Evolutionary conservation across 495 filamentous ascomycete species (phyloP), one percentile per base, ranked within the genome.

Genomic region (Collariella sp.): DNA sequence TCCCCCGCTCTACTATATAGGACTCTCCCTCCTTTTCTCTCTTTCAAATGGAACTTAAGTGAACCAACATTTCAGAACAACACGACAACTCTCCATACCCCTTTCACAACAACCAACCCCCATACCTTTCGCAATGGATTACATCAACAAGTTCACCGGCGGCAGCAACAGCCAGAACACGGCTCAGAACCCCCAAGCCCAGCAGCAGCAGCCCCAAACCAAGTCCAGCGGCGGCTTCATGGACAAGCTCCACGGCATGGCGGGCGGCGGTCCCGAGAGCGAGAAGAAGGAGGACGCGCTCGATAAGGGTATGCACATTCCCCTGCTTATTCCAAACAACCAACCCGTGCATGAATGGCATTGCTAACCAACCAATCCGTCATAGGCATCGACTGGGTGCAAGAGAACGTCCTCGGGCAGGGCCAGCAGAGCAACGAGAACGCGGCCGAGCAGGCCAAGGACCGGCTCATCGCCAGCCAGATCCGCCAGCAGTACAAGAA

Each of bases 391-490:
- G 85, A 89, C 62, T 73, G 74, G 52, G 73, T 85, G 5, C 85
- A 89, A 62, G 78, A 88, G 62, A 74, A 83, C 22, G 60, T 84
- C 58, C 49, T 88, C n/a, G 82, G 81, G 31, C 69, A 77, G 54
- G 85, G 84, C 5, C 58, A 73, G 19, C 85, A 89, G 68, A 69
- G 74, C 70, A 87, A 88, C 70, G 85, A 88, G 70, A 79, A 71
- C 50, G 84, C 84, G 7, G 65, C 77, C 34, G 85, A 89, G 67
- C 85, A 89, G 63, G 83, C 81, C 59, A 87, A 88, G 72, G 85
- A 88, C 62, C 81, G 86, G 66, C 62, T 79, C 67, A 83, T 85
- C 46, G 78, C 79, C 4, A 75, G 83, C 43, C 73, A 77, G 66
- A 81, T 88, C 54, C 77, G 85, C 18, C 66, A 67, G 2, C 71